phyloP scores from a whole-genome alignment of 805 yeast species.

The Candida fluviatilis region DNA sequence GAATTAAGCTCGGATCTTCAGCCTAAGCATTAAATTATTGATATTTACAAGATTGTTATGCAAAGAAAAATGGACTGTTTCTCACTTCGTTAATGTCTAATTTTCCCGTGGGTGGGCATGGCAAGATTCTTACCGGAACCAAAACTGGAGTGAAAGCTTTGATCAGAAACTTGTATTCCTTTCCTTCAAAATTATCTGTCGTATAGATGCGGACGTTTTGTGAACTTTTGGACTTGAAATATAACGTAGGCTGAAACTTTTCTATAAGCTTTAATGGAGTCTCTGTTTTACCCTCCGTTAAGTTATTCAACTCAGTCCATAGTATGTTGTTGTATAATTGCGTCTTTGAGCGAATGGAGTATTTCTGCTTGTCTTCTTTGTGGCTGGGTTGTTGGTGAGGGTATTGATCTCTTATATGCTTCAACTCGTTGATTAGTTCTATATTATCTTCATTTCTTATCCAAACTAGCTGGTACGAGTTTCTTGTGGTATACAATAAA shows the following conservation, averaged over 20 bases:
- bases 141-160: conserved; percentile 21
- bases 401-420: conserved; percentile 7
- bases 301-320: conserved; percentile 11
- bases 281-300: conserved; percentile 4
- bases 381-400: neutral
- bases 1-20: too few relatives aligned
- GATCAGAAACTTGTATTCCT: neutral
- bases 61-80: conserved; percentile 34
- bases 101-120: conserved; percentile 27
- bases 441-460: conserved; percentile 13
- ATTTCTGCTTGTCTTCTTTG: conserved; percentile 1
- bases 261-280: conserved; percentile 9
- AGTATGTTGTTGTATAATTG: conserved; percentile 8
- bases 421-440: conserved; percentile 7
- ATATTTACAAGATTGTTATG: conserved; percentile 14
- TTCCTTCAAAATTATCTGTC: neutral
- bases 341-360: conserved; percentile 1
- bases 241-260: conserved; percentile 19
- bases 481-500: conserved; percentile 16
- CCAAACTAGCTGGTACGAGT: conserved; percentile 33
- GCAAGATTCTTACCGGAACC: conserved; percentile 25
- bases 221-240: conserved; percentile 9
- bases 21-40: neutral
- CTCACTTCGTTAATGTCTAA: conserved; percentile 29
- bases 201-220: conserved; percentile 3